Evolutionary conservation across 805 yeast species (phyloP), one percentile per base, ranked within the genome.

Genomic region (Ogataea thermomethanolica): DNA sequence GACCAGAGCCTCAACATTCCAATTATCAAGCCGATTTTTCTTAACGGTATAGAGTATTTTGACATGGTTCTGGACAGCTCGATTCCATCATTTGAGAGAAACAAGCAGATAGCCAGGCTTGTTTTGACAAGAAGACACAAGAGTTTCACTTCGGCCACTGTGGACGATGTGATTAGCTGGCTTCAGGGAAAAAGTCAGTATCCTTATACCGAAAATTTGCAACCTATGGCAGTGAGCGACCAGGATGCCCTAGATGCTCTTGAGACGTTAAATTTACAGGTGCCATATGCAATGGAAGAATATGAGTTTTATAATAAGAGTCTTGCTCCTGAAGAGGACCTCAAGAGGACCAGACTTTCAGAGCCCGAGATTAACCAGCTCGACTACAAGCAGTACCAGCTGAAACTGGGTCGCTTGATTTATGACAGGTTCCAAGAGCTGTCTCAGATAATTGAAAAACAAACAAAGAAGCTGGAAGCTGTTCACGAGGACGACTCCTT

Each of bases 11-110:
- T 38, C 29, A 38, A 29, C 33, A 58, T 70, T 1, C 81, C 81
- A 2, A 55, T 76, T 17, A 50, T 76, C 6, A 74, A 71, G 50
- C 61, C 76, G 8, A 44, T 76, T 11, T 67, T 71, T 6, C 33
- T 60, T 3, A 70, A 72, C 46, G 69, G 78, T 0, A 65, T 73
- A 13, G 74, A 71, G 31, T 77, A 76, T 55, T 38, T 62, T 33
- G 57, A 56, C 37, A 35, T 46, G 43, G 33, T 44, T 37, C 23
- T 58, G 27, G 14, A 46, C 33, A 38, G 36, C 25, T 21, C 35
- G 32, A 5, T 39, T 39, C 8, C 37, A 13, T 39, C 32, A 1
- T 37, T 40, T 22, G 48, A 43, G 38, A 37, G 24, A 29, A 51
- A 38, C 39, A 44, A 34, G 33, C 32, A 48, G 13, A 33, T 59